phyloP scores from a whole-genome alignment of 306 rosid species.

The Prunus padus region DNA sequence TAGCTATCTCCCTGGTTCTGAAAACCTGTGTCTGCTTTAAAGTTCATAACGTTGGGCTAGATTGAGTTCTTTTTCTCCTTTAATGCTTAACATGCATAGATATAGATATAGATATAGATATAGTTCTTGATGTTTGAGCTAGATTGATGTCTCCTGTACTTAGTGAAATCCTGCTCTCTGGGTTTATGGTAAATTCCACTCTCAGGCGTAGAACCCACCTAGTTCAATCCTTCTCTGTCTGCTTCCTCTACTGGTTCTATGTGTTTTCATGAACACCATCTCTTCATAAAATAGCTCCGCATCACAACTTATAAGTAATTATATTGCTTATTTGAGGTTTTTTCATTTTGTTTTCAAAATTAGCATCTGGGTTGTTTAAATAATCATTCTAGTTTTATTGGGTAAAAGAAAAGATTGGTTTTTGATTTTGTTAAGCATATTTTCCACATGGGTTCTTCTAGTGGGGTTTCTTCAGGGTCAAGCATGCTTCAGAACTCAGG shows the following conservation, averaged over 20 bases:
- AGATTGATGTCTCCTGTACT: conserved; percentile 56
- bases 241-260: conserved; percentile 94
- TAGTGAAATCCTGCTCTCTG: conserved; percentile 69
- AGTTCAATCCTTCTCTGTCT: conserved; percentile 90
- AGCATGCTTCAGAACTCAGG: conserved; percentile 42
- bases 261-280: conserved; percentile 51
- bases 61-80: background rate
- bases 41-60: background rate
- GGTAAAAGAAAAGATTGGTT: background rate
- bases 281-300: background rate
- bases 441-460: conserved; percentile 26
- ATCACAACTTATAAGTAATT: background rate
- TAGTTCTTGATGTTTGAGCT: conserved; percentile 32
- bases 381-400: background rate
- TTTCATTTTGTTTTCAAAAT: background rate
- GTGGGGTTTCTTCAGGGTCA: conserved; percentile 56
- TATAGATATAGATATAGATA: conserved; percentile 22
- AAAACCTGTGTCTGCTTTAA: background rate
- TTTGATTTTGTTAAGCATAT: background rate
- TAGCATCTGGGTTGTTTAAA: conserved; percentile 1
- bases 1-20: conserved; percentile 9
- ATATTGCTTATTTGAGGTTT: background rate
- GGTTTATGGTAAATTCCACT: conserved; percentile 60
- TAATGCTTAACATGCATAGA: conserved; percentile 22
- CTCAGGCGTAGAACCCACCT: conserved; percentile 73